phyloP scores from a whole-genome alignment of 2,329 filamentous ascomycete species.

The Plectosphaerella plurivora region DNA sequence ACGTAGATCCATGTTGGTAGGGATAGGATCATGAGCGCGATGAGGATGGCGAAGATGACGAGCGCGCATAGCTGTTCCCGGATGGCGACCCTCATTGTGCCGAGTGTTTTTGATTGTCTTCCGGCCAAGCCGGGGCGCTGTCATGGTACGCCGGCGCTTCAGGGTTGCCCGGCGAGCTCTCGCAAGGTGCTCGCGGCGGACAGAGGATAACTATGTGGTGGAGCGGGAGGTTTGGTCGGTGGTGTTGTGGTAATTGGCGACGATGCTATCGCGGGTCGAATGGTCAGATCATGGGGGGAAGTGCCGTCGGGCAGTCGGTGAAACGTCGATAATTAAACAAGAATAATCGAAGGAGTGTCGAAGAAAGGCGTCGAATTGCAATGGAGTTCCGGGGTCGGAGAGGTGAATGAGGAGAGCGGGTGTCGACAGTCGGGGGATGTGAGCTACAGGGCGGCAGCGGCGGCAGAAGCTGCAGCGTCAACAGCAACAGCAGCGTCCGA shows the following conservation, averaged over 20 bases:
- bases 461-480: too few relatives aligned
- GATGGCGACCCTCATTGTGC: conserved; percentile 64
- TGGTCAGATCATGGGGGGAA: background rate
- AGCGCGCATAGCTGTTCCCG: conserved; percentile 80
- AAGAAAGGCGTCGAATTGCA: too few relatives aligned
- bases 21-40: conserved; percentile 72
- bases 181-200: background rate
- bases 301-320: too few relatives aligned
- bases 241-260: background rate
- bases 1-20: conserved; percentile 68
- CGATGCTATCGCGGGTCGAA: background rate
- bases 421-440: too few relatives aligned
- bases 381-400: too few relatives aligned
- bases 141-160: conserved; percentile 7
- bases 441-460: too few relatives aligned
- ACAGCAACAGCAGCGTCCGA: too few relatives aligned
- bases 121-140: conserved; percentile 3
- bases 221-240: too few relatives aligned
- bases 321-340: too few relatives aligned
- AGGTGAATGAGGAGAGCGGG: too few relatives aligned
- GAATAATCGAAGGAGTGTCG: too few relatives aligned
- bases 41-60: conserved; percentile 69
- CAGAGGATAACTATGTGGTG: too few relatives aligned
- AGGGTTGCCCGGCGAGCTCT: background rate
- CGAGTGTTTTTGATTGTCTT: conserved; percentile 10